Conservation (phyloP, 1,284 basidiomycete genomes). For the Entoloma clypeatum region DNA sequence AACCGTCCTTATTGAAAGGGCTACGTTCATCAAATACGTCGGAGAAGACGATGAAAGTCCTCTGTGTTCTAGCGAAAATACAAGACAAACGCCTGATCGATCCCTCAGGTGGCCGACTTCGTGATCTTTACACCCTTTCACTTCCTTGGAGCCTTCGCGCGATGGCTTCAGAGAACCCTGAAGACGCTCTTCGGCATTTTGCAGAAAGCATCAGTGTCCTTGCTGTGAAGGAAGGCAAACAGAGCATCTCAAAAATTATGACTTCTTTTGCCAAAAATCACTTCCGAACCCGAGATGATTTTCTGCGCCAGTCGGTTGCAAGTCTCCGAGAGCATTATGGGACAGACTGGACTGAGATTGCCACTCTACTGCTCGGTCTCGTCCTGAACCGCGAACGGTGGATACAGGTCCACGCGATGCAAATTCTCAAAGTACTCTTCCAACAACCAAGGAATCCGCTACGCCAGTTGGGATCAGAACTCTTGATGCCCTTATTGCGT, state of each 20-base stretch:
- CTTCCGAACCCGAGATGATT: conserved; percentile 92
- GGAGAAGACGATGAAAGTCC: conserved; percentile 63
- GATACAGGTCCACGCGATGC: conserved; percentile 81
- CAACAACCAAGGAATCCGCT: conserved; percentile 75
- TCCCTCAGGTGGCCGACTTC: conserved; percentile 65
- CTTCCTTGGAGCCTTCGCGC: conserved; percentile 90
- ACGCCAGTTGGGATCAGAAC: conserved; percentile 75
- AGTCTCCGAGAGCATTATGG: conserved; percentile 84
- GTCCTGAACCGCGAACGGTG: conserved; percentile 84
- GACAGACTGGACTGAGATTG: conserved; percentile 69
- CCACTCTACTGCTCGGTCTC: conserved; percentile 80
- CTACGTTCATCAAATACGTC: conserved; percentile 78
- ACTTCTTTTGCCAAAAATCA: conserved; percentile 84
- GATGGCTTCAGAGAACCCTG: conserved; percentile 64
- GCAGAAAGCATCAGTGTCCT: conserved; percentile 73
- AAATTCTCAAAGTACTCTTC: conserved; percentile 86
- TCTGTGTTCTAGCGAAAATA: conserved; percentile 65
- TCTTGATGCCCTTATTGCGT: conserved; percentile 87
- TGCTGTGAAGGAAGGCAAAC: conserved; percentile 68
- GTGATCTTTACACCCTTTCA: conserved; percentile 79
- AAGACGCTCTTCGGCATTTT: conserved; percentile 63
- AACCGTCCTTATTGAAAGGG: conserved; percentile 76
- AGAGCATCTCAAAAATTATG: conserved; percentile 83
- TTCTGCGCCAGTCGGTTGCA: conserved; percentile 84
- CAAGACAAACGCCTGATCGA: conserved; percentile 72